Evolutionary conservation across 257 asterid genomes (phyloP).

Genomic region (Solanum sitiens): DNA sequence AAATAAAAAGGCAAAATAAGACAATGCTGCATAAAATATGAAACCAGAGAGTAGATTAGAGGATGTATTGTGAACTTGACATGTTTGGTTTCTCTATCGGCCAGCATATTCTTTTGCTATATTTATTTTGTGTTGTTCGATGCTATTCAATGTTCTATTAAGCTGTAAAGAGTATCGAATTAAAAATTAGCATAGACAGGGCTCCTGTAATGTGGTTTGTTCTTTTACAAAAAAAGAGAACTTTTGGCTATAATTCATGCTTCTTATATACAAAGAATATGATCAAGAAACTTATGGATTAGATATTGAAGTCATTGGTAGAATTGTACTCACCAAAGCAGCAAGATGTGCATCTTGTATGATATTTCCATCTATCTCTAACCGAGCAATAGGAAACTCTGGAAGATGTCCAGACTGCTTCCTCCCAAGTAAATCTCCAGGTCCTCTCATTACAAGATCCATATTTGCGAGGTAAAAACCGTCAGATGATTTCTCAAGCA

Average conservation of each 20-base stretch:
- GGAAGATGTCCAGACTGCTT: constrained; percentile 95
- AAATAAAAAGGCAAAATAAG: neutral
- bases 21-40: neutral
- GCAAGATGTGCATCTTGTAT: constrained; percentile 88
- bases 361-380: constrained; percentile 82
- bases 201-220: neutral
- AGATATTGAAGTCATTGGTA: neutral
- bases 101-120: neutral
- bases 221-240: neutral
- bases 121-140: neutral
- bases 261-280: neutral
- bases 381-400: constrained; percentile 84
- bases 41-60: neutral
- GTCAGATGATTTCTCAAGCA: constrained; percentile 65
- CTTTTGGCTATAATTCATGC: neutral
- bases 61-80: neutral
- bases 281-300: neutral
- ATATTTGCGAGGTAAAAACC: constrained; percentile 84
- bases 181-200: neutral
- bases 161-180: neutral
- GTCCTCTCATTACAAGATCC: constrained; percentile 91
- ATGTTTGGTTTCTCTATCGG: neutral
- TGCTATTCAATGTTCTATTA: neutral
- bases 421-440: constrained; percentile 92
- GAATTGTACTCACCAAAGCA: constrained; percentile 53